Percentiles rank a stretch among this genome's conserved stretches.
Conservation (phyloP, 768 basidiomycete genomes). For the Rubroboletus pulcherrimus region DNA sequence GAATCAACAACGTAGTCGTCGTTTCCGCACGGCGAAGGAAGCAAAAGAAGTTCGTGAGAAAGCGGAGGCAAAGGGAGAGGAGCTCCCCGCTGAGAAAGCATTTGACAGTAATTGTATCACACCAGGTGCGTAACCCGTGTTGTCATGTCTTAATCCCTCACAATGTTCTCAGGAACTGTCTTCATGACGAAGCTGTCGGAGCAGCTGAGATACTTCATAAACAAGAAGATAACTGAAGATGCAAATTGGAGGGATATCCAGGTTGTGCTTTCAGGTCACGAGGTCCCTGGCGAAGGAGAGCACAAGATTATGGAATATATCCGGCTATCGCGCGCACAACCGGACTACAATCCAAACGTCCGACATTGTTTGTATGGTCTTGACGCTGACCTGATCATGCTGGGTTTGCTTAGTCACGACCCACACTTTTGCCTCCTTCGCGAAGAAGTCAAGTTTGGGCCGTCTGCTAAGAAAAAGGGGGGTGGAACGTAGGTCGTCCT, state of each 20-base stretch:
- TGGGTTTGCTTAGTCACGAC: conserved; percentile 94
- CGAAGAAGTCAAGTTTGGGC: conserved; percentile 98
- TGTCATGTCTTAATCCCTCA: background rate
- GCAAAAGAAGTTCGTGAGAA: conserved; percentile 82
- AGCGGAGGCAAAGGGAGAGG: conserved; percentile 85
- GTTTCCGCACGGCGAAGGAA: conserved; percentile 94
- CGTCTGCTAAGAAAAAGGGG: conserved; percentile 67
- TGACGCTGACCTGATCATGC: conserved; percentile 98
- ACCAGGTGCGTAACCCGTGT: conserved; percentile 60
- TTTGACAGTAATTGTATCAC: conserved; percentile 99
- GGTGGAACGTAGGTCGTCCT: conserved; percentile 42
- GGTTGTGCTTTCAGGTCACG: conserved; percentile 94
- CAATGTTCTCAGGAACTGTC: conserved; percentile 60
- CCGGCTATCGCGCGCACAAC: conserved; percentile 89
- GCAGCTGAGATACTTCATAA: conserved; percentile 93
- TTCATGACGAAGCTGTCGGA: conserved; percentile 94
- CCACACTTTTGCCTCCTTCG: conserved; percentile 97
- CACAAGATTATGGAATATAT: conserved; percentile 99
- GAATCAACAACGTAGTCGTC: conserved; percentile 95
- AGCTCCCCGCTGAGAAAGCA: conserved; percentile 87
- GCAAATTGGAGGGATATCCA: conserved; percentile 90
- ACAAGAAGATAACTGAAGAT: conserved; percentile 98
- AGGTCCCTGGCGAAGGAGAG: conserved; percentile 98
- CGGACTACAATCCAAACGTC: conserved; percentile 92
- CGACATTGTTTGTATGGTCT: conserved; percentile 98